Evolutionary conservation across 1,139 yeast genomes (phyloP), one percentile per base, ranked within the genome.

Genomic region (Pichia cactophila): DNA sequence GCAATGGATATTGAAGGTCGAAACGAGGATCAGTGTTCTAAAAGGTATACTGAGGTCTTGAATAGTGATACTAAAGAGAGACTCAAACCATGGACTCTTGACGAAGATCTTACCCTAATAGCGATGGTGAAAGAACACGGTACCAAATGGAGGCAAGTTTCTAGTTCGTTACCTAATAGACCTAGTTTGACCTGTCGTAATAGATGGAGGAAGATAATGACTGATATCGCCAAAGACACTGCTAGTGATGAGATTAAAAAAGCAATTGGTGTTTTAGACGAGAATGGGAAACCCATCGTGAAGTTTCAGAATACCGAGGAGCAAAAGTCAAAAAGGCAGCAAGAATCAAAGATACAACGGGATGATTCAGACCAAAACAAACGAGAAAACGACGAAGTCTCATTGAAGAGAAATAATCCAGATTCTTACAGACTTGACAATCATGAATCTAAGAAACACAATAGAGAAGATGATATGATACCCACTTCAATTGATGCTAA

Each of bases 21-120:
- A 60, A 90, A 96, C 1, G 96, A 89, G 62, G 97, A 89, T 65
- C 97, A 90, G 68, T 90, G 97, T 69, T 88, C 96, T 2, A 90
- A 90, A 61, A 69, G 97, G 57, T 90, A 88, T 64, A 80, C 84
- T 23, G 97, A 90, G 61, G 96, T 89, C 1, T 68, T 90, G 51
- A 95, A 87, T 58, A 97, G 97, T 2, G 75, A 68, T 58, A 83
- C 92, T 5, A 80, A 82, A 52, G 89, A 86, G 58, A 69, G 97
- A 48, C 70, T 88, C 44, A 77, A 87, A 56, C 83, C 86, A 5
- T 90, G 97, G 97, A 72, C 80, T 0, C 61, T 75, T 39, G 87
- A 81, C 14, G 97, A 90, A 61, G 97, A 90, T 63, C 68, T 84
- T 42, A 67, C 70, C 49, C 70, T 90, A 52, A 78, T 88, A 39